Base-by-base conservation (phyloP, 306 rosid genomes). In the Vigna reflexopilosa region DNA sequence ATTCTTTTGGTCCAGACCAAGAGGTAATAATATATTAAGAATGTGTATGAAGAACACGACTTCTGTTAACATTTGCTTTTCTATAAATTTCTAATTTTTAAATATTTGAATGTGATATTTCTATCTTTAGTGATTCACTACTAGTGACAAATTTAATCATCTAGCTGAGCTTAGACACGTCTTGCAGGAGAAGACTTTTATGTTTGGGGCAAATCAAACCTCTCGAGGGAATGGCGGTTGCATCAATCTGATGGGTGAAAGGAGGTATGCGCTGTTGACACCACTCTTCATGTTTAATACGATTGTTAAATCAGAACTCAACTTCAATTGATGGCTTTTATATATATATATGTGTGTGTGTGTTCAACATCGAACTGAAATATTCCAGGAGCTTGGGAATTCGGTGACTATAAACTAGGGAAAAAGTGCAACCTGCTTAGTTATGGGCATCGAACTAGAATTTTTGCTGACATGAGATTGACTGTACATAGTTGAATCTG, bases 321-420 rank as follows among this genome's bases (percentile, higher is more conserved):
- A 45, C 3, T 47, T 34, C n/a, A 48, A 36, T 52, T 19, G 12
- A 42, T 51, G 69, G 65, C 44, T 69, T 69, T 56, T 77, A 22
- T 49, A 66, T 26, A 26, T 26, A 26, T 26, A 26, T 24, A 0
- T 1, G 1, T 9, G 3, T 24, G 1, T 1, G 6, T 9, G 3
- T 45, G 1, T 45, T 45, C 50, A 49, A 61, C 15, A 71, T 20
- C 65, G 57, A 56, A 71, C 66, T 84, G 70, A 76, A 80, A 80
- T 72, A 67, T 48, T 55, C 73, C 92, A 91, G 97, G 90, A 87
- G 88, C 79, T 64, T 80, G 86, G 92, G 93, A 67, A 85, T 95
- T 81, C 88, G 89, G 81, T 92, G 88, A 88, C 44, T 42, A 38
- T 51, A 51, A 70, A 77, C 19, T 69, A 48, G 52, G 30, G 28